Base-by-base conservation (phyloP, 495 filamentous ascomycete species). In the Pyronema omphalodes region DNA sequence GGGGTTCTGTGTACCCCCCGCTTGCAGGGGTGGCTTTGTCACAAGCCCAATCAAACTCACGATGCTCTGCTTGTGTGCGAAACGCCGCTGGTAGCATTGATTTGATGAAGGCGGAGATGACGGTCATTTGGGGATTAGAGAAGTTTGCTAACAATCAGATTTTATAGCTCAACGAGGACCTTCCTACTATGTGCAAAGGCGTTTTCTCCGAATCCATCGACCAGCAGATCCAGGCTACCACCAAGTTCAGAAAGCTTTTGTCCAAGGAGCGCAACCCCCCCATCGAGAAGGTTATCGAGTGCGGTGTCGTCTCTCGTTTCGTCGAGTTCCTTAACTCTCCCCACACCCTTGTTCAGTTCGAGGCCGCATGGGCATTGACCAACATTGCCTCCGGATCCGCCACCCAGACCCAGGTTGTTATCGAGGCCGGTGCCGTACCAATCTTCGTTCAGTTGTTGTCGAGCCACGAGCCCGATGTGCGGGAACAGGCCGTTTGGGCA, bases 201-300 rank as follows among this genome's bases (percentile, higher is more conserved):
- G 93, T 96, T 62, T 95, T 96, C 74, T 96, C 93, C 57, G 88
- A 96, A 36, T 86, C 94, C 69, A 95, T 99, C 70, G 93, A 99
- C 62, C 77, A 82, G 47, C 93, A 99, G 68, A 99, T 99, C 59
- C 81, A 87, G 71, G 89, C 93, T n/a, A 99, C 93, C 18, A 99
- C 93, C 53, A 95, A 95, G 69, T 99, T 99, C 75, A 74, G 93
- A 57, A 99, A 99, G 71, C 75, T 99, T 18, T 74, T 99, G 5
- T 94, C 86, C 55, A 99, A 99, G 72, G 93, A 99, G 74, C 85
- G 93, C 66, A 99, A 99, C 71, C 93, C 93, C 14, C 91, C 93
- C 17, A 99, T 99, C 67, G 93, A 99, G 70, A 86, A 88, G 61
- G 93, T 99, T 57, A 96, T 99, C 67, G 91, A 95, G 77, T 96